These are phyloP conservation scores for Podila epigama DNA, from an alignment of 192 early-diverging fungal species.

Conservation along the genomic window DNA sequence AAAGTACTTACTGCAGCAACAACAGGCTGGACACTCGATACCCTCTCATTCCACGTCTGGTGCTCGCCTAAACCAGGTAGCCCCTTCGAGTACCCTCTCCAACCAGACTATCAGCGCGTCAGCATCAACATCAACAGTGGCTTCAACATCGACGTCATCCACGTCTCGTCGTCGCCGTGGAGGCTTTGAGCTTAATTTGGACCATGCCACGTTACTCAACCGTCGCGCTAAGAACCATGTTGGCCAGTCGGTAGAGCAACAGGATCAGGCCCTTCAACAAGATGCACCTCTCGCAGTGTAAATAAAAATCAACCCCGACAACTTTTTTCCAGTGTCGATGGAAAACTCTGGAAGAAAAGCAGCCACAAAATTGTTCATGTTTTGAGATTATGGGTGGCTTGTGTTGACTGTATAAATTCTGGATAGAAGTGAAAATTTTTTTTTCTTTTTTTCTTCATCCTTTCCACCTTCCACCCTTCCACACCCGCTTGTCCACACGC, in stretches of 20 bases:
- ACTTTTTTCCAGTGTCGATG: background rate
- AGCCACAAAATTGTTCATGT: background rate
- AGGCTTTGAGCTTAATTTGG: conserved; percentile 43
- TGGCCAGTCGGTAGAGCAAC: conserved; percentile 10
- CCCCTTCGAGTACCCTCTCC: conserved; percentile 11
- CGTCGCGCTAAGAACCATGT: conserved; percentile 28
- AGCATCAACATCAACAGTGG: conserved; percentile 15
- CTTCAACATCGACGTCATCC: conserved; percentile 10
- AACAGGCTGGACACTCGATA: conserved; percentile 42
- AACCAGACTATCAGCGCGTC: conserved; percentile 17
- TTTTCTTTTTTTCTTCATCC: background rate
- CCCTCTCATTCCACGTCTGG: conserved; percentile 31
- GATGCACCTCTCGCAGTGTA: conserved; percentile 15
- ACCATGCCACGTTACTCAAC: conserved; percentile 42
- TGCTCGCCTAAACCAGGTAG: conserved; percentile 43
- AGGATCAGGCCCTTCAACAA: conserved; percentile 2
- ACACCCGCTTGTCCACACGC: background rate
- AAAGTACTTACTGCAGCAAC: conserved; percentile 38
- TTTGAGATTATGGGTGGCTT: background rate
- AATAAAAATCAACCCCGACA: background rate
- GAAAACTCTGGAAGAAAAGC: background rate
- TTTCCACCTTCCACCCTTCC: background rate
- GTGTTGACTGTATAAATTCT: background rate
- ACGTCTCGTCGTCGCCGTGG: conserved; percentile 21
- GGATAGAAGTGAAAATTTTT: background rate